phyloP scores from a whole-genome alignment of 208 protist genomes.

The Endotrypanum monterogeii region DNA sequence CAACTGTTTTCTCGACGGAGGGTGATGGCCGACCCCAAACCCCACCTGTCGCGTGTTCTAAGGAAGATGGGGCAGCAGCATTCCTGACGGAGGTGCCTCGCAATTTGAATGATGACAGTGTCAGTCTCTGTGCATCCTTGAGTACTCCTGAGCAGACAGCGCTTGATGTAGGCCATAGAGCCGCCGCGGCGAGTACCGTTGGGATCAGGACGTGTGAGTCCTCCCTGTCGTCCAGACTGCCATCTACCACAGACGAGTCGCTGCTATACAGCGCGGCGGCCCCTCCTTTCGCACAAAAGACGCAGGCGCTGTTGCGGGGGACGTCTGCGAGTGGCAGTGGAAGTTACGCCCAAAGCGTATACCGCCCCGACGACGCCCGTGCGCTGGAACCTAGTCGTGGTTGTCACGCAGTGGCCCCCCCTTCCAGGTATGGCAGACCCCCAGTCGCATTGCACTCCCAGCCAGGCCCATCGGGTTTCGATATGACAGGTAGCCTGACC shows the following conservation, averaged over 20 bases:
- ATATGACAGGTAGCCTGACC: not conserved
- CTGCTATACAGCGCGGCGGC: not conserved
- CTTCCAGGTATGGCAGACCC: not conserved
- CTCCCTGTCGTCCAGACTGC: not conserved
- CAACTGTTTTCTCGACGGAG: not conserved
- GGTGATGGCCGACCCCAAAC: not conserved
- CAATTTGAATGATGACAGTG: not conserved
- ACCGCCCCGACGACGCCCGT: not conserved
- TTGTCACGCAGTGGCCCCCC: not conserved
- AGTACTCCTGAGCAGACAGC: not conserved
- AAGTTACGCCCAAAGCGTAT: not conserved
- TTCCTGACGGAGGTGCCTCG: slow-evolving; percentile 5
- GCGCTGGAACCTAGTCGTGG: not conserved
- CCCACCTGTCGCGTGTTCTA: not conserved
- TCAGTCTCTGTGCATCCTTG: not conserved
- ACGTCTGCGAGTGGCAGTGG: not conserved
- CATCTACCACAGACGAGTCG: not conserved
- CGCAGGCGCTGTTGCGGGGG: not conserved
- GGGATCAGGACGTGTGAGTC: not conserved
- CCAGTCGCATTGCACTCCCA: not conserved
- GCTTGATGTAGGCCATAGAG: not conserved
- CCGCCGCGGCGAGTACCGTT: not conserved
- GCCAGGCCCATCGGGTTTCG: not conserved
- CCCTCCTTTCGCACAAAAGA: not conserved
- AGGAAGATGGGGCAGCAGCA: not conserved